Base-by-base conservation (phyloP, 176 grass and related monocot genomes). In the Poa pratensis region DNA sequence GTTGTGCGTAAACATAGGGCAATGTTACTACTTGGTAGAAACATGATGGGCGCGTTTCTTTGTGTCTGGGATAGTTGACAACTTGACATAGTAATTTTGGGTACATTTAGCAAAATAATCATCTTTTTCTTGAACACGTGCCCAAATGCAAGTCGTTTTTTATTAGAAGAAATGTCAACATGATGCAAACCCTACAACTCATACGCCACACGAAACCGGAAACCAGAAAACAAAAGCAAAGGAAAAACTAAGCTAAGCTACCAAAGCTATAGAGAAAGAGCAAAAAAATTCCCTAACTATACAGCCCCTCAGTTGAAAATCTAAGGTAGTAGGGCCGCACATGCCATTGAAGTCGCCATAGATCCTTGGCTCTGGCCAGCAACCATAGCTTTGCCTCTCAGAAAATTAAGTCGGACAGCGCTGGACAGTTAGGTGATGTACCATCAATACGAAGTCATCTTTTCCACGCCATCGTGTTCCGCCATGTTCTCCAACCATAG, bases 1-100 rank as follows among this genome's bases (percentile, higher is more conserved):
- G n/a, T n/a, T n/a, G n/a, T n/a, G n/a, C n/a, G 30, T 18, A 67
- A 67, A 67, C 7, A 67, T 18, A 67, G 32, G 30, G 16, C 64
- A 67, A 67, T 35, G 64, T 67, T 67, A 16, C 64, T 67, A 66
- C 63, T 68, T 37, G 18, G 8, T 37, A 37, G 16, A 68, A 68
- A 68, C 64, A 39, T 68, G 30, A 68, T 68, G 30, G 16, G 17
- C 64, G 3, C n/a, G n/a, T 60, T 24, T 60, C 15, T 67, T 67
- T 18, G 15, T 35, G 63, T 18, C 28, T 28, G 3, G 28, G 27
- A 67, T 67, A 28, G 63, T 67, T 67, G 14, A 35, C 28, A 8
- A n/a, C n/a, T n/a, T n/a, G n/a, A n/a, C n/a, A n/a, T 65, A 32
- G 13, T 32, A 15, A 34, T 67, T 67, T 8, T 34, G 30, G 30